Base-by-base conservation (phyloP, 169 alveolate species). In the Eimeria praecox region DNA sequence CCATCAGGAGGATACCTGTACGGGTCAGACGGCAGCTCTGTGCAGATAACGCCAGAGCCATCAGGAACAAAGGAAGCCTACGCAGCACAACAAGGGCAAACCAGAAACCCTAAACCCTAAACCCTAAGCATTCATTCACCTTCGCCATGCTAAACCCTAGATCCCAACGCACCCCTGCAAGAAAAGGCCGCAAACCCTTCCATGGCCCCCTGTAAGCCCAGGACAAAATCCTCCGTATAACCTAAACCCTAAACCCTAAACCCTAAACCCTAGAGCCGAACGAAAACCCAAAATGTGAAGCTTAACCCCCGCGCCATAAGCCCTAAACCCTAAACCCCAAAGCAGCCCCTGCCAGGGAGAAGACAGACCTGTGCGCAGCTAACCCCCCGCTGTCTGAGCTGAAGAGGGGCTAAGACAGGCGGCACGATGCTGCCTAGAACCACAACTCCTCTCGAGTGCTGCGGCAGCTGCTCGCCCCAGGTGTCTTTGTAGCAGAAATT, bases 401-500 rank as follows among this genome's bases (percentile, higher is more conserved):
- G 52, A 12, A 83, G 71, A 3, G 75, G 54, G 24, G 56, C 75
- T 33, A 83, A 30, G 54, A 54, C 24, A 12, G 91, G 54, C 18
- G 91, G 91, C 3, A 77, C 8, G 38, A 83, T 46, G 38, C 75
- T 83, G 44, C 91, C 91, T n/a, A 83, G 56, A 27, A 83, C 14
- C 38, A 83, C 91, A 5, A 62, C 38, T 0, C 91, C 91, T 33
- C 46, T 24, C 2, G 91, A 46, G 91, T 83, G 91, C 77, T 83
- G 91, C 91, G 33, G 77, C 54, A 83, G 73, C 91, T 83, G 91
- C 73, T 83, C 91, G 6, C 91, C 91, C 91, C 91, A 83, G 27
- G 91, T 83, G 77, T 83, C 91, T 42, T 83, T 83, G 54, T 83
- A 83, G 38, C 59, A 66, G 49, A 49, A 83, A 4, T 24, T 54